Evolutionary conservation across 208 protist genomes (phyloP).

Genomic region (Trypanosoma melophagium): DNA sequence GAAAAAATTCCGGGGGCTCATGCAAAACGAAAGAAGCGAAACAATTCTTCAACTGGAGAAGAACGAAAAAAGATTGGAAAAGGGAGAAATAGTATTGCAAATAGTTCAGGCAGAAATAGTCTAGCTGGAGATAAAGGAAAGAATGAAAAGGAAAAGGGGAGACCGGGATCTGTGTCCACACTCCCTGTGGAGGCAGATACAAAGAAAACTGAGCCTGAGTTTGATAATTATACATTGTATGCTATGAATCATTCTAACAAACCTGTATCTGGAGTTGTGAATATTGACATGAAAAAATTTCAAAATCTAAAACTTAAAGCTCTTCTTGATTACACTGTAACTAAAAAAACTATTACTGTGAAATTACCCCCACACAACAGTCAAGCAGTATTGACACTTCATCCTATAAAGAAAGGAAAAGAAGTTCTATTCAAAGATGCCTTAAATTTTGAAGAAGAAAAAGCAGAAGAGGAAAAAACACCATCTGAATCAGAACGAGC

Average conservation of each 20-base stretch:
- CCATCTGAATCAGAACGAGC: not conserved
- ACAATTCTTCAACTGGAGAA: not conserved
- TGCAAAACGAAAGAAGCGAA: constrained; percentile 1
- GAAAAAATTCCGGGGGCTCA: not conserved
- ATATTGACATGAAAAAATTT: constrained; percentile 20
- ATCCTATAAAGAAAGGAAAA: constrained; percentile 15
- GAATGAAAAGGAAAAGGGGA: not conserved
- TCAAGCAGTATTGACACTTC: constrained; percentile 11
- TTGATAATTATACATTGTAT: constrained; percentile 20
- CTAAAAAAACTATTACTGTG: constrained; percentile 12
- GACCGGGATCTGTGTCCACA: too few relatives aligned
- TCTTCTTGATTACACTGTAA: not conserved
- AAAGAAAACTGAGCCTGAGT: not conserved
- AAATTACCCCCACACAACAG: constrained; percentile 12
- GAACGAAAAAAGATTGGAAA: too few relatives aligned
- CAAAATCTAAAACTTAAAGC: constrained; percentile 9
- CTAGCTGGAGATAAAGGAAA: too few relatives aligned
- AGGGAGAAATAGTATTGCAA: too few relatives aligned
- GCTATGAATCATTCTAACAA: constrained; percentile 19
- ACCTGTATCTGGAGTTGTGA: not conserved
- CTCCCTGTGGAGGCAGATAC: too few relatives aligned
- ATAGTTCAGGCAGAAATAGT: too few relatives aligned
- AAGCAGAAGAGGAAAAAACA: not conserved
- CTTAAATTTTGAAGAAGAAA: constrained; percentile 12
- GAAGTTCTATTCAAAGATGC: constrained; percentile 15